phyloP scores from a whole-genome alignment of 2,329 filamentous ascomycete genomes.

The Sporothrix pallida region DNA sequence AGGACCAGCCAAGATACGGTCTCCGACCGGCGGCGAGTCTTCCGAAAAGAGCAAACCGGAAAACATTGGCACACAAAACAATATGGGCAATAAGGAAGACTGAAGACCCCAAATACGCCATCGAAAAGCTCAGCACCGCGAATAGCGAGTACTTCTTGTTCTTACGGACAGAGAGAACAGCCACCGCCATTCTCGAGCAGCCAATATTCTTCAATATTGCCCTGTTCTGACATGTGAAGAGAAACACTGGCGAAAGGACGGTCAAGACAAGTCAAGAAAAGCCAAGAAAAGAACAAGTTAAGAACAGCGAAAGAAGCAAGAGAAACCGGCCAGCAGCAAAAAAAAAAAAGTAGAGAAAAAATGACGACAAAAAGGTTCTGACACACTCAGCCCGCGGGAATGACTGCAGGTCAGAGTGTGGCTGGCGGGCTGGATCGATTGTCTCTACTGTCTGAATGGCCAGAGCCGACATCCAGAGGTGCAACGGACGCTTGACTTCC shows the following conservation, averaged over 20 bases:
- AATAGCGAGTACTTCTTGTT: not conserved
- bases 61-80: not conserved
- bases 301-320: not conserved
- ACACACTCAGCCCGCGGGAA: constrained; percentile 15
- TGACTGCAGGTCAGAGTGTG: constrained; percentile 22
- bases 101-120: not conserved
- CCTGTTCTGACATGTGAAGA: not conserved
- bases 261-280: not conserved
- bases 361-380: constrained; percentile 8
- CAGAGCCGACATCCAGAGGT: not conserved
- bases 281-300: not conserved
- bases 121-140: not conserved
- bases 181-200: not conserved
- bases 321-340: not conserved
- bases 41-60: constrained; percentile 6
- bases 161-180: not conserved
- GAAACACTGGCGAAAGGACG: not conserved
- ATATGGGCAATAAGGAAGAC: not conserved
- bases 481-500: constrained; percentile 8
- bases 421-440: constrained; percentile 6
- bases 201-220: not conserved
- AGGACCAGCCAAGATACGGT: not conserved
- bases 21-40: constrained; percentile 19
- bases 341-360: not conserved
- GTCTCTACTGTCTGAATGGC: constrained; percentile 9